Evolutionary conservation across 768 basidiomycete species (phyloP).

Genomic region (Auricularia sp.): DNA sequence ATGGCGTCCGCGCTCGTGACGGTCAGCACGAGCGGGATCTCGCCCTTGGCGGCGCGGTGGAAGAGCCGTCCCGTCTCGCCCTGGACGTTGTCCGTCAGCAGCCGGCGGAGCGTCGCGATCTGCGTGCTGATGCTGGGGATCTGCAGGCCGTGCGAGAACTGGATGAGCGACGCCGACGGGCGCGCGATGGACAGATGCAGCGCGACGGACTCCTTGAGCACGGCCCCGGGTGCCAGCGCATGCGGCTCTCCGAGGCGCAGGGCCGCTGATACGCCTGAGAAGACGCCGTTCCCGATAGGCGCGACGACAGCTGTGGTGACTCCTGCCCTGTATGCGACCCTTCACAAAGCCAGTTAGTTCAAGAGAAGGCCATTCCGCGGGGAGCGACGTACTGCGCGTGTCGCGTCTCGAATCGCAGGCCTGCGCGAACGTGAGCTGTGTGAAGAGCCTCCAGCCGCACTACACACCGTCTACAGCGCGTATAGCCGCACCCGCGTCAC

Average conservation of each 20-base stretch:
- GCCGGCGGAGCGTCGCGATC: conserved; percentile 58
- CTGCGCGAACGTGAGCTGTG: background rate
- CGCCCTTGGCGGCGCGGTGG: conserved; percentile 26
- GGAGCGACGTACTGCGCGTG: conserved; percentile 22
- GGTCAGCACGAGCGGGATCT: conserved; percentile 28
- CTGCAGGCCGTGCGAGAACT: conserved; percentile 61
- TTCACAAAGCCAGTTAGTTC: conserved; percentile 21
- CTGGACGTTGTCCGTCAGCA: conserved; percentile 29
- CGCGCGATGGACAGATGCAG: conserved; percentile 41
- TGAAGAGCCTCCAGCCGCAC: background rate
- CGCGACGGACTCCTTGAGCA: conserved; percentile 54
- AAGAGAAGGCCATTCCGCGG: background rate
- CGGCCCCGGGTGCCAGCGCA: conserved; percentile 48
- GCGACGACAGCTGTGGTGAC: conserved; percentile 61
- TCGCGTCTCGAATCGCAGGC: conserved; percentile 25
- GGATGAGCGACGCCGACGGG: conserved; percentile 25
- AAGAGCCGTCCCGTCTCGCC: conserved; percentile 25
- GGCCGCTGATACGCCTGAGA: conserved; percentile 56
- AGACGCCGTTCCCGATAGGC: conserved; percentile 45
- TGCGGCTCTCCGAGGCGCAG: conserved; percentile 52
- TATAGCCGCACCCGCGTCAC: conserved; percentile 34
- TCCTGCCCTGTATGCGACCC: conserved; percentile 63
- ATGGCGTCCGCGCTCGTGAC: conserved; percentile 33
- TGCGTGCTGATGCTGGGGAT: conserved; percentile 75
- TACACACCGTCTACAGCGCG: conserved; percentile 42